Evolutionary conservation across 176 grass and related monocot genomes (phyloP).

Genomic region (Musa beccarii): DNA sequence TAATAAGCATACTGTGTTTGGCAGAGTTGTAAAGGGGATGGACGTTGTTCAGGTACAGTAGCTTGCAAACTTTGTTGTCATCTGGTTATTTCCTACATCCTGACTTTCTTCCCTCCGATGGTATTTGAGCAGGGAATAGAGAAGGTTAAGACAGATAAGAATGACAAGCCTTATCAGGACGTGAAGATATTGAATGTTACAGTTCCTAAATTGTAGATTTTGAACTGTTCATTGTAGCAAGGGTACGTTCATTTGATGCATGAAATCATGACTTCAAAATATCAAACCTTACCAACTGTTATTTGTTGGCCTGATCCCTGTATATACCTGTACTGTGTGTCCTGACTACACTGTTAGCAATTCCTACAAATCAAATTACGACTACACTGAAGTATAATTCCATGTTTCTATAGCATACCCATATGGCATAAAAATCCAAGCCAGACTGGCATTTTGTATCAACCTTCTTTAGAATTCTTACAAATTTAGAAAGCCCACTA

Average conservation of each 20-base stretch:
- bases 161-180: slow-evolving; percentile 96
- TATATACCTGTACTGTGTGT: no score
- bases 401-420: no score
- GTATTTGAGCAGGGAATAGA: slow-evolving; percentile 47
- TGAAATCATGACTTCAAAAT: no score
- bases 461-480: not conserved
- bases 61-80: slow-evolving; percentile 4
- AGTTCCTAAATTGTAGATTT: slow-evolving; percentile 63
- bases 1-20: slow-evolving; percentile 97
- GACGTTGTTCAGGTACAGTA: slow-evolving; percentile 84
- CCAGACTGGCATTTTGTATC: no score
- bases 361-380: no score
- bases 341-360: no score
- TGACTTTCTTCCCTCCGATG: not conserved
- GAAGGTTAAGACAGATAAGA: slow-evolving; percentile 94
- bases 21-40: slow-evolving; percentile 98
- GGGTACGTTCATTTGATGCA: not conserved
- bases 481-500: not conserved
- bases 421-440: no score
- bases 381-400: no score
- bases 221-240: not conserved
- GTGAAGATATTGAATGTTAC: slow-evolving; percentile 98
- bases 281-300: not conserved
- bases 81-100: not conserved
- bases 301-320: not conserved